Conservation (phyloP, 129 eudicot genomes). For the Oenanthe sinensis region DNA sequence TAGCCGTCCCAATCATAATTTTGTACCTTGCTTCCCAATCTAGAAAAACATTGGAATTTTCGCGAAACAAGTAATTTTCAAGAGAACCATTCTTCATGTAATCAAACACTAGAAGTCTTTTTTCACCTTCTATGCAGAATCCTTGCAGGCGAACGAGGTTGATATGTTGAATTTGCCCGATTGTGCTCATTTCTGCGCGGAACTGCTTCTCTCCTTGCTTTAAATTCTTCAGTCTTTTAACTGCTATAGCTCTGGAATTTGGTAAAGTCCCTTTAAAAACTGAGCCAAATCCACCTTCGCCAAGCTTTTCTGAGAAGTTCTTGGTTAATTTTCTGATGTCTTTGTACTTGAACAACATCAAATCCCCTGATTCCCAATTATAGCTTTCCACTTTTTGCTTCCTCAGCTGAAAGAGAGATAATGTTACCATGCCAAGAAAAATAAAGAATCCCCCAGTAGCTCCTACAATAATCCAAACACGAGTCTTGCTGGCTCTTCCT, state of each 20-base stretch:
- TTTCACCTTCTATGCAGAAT: conserved; percentile 8
- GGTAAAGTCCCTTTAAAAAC: conserved; percentile 15
- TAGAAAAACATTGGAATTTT: neutral
- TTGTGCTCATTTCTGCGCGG: conserved; percentile 11
- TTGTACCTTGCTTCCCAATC: conserved; percentile 13
- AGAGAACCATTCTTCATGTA: conserved; percentile 13
- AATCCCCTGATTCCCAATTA: neutral
- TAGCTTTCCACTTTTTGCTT: neutral
- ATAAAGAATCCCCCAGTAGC: neutral
- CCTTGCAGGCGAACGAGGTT: conserved; percentile 13
- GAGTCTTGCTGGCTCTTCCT: neutral
- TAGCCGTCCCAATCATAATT: conserved; percentile 8
- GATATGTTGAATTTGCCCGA: conserved; percentile 10
- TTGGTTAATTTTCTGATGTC: conserved; percentile 3
- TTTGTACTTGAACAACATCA: conserved; percentile 7
- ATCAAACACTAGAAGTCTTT: conserved; percentile 9
- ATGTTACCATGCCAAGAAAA: neutral
- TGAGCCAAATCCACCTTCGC: conserved; percentile 14
- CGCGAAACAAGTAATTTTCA: neutral
- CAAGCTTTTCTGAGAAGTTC: conserved; percentile 11
- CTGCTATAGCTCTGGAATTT: neutral
- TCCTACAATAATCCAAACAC: neutral
- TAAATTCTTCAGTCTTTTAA: neutral
- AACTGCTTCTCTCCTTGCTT: conserved; percentile 11
- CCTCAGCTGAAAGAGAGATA: neutral